A percentile compares a stretch with the other conserved stretches of the same genome.
Evolutionary conservation across 2,329 filamentous ascomycete species (phyloP).

Genomic region (Emmonsia crescens): DNA sequence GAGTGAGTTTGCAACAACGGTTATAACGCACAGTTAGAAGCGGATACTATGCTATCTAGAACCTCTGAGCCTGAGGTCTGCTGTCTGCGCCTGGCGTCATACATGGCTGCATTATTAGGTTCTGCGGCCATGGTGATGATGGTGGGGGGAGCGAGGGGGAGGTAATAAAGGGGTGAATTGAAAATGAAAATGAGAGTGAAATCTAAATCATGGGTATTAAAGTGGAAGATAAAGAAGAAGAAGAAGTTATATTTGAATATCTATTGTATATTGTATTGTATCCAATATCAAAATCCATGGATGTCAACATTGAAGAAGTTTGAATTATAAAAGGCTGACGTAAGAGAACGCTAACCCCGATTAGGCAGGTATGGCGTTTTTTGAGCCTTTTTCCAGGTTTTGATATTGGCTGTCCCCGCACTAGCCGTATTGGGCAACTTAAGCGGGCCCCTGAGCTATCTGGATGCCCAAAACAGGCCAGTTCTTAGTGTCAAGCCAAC

Average conservation of each 20-base stretch:
- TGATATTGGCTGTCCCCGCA: constrained; percentile 35
- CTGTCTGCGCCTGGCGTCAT: constrained; percentile 33
- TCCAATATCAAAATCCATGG: no score
- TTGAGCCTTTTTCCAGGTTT: constrained; percentile 21
- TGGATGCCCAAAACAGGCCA: constrained; percentile 32
- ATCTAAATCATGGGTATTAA: neutral
- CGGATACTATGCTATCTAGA: constrained; percentile 91
- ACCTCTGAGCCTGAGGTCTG: constrained; percentile 51
- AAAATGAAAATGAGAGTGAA: neutral
- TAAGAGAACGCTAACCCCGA: constrained; percentile 6
- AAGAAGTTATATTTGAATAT: neutral
- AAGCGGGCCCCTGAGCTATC: constrained; percentile 37
- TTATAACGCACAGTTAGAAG: constrained; percentile 71
- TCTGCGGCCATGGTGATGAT: constrained; percentile 20
- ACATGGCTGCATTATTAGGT: constrained; percentile 36
- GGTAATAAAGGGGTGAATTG: constrained; percentile 2
- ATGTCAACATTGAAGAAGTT: neutral
- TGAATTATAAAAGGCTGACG: neutral
- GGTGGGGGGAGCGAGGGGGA: neutral
- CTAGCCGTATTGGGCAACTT: constrained; percentile 29
- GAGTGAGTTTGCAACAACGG: neutral
- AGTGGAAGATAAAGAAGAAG: neutral
- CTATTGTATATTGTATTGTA: neutral
- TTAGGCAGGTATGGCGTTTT: constrained; percentile 10
- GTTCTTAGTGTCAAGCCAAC: constrained; percentile 32